Evolutionary conservation across 176 grass and related monocot genomes (phyloP).

Genomic region (Urochloa ruziziensis): DNA sequence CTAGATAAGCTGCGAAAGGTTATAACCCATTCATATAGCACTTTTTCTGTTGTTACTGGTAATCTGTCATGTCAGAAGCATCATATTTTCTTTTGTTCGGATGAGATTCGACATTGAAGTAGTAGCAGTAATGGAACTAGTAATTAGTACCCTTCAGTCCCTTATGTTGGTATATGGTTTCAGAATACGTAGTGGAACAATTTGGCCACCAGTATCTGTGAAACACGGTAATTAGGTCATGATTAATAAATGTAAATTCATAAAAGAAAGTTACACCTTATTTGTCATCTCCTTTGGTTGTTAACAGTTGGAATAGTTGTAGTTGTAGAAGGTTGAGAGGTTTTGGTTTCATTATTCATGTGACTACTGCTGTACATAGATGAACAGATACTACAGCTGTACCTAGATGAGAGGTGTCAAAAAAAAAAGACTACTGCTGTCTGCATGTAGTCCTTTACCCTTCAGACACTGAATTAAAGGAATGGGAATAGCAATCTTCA

Average conservation of each 20-base stretch:
- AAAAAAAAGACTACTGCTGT: background rate
- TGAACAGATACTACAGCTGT: no score
- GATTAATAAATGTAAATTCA: background rate
- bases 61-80: background rate
- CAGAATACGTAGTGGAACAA: background rate
- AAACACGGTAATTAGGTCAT: background rate
- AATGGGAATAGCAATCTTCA: background rate
- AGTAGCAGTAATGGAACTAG: background rate
- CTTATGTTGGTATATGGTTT: background rate
- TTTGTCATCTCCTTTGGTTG: background rate
- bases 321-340: background rate
- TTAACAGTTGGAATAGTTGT: background rate
- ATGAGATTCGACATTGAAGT: background rate
- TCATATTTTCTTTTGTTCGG: background rate
- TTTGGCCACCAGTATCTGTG: background rate
- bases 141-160: background rate
- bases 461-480: background rate
- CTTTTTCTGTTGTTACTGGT: background rate
- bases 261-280: background rate
- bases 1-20: conserved; percentile 97
- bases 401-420: no score
- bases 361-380: background rate
- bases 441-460: background rate
- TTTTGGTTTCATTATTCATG: background rate
- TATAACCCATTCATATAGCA: conserved; percentile 21